Percentiles rank a stretch among this genome's conserved stretches.
phyloP scores from a whole-genome alignment of 176 grass and related monocot species.

The Phoenix dactylifera region DNA sequence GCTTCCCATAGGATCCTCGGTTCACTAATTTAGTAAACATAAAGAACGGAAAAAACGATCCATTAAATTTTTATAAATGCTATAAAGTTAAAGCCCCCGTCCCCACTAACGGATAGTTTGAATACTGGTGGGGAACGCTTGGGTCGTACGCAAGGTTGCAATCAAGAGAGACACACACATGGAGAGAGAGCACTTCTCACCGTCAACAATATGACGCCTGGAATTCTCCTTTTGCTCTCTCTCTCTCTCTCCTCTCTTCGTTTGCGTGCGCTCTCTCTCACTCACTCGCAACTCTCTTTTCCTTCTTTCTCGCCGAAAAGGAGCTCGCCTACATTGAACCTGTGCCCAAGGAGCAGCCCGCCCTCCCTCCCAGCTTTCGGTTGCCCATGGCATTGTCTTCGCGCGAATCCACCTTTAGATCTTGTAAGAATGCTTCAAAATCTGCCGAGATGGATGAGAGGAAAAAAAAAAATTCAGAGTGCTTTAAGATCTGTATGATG shows the following conservation, averaged over 20 bases:
- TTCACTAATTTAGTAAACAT: too few species aligned
- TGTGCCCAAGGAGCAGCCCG: too few species aligned
- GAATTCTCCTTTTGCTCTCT: slow-evolving; percentile 15
- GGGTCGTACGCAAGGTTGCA: slow-evolving; percentile 36
- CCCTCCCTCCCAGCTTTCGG: too few species aligned
- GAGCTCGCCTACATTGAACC: too few species aligned
- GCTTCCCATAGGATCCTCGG: background rate
- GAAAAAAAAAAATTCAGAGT: too few species aligned
- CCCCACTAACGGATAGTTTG: background rate
- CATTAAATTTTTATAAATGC: background rate
- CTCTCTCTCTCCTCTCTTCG: too few species aligned
- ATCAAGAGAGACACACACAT: too few species aligned
- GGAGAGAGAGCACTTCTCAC: background rate
- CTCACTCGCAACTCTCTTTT: background rate
- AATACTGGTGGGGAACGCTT: slow-evolving; percentile 28
- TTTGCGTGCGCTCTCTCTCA: background rate
- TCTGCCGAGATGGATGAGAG: too few species aligned
- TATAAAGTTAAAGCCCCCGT: background rate
- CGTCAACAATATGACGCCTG: slow-evolving; percentile 28
- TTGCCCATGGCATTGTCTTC: too few species aligned
- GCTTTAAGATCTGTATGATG: too few species aligned
- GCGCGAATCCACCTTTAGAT: too few species aligned
- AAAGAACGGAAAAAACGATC: background rate
- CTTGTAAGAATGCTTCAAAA: too few species aligned
- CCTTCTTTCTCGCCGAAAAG: slow-evolving; percentile 44